Conservation (phyloP, 495 filamentous ascomycete species). For the Aspergillus incahuasiensis region DNA sequence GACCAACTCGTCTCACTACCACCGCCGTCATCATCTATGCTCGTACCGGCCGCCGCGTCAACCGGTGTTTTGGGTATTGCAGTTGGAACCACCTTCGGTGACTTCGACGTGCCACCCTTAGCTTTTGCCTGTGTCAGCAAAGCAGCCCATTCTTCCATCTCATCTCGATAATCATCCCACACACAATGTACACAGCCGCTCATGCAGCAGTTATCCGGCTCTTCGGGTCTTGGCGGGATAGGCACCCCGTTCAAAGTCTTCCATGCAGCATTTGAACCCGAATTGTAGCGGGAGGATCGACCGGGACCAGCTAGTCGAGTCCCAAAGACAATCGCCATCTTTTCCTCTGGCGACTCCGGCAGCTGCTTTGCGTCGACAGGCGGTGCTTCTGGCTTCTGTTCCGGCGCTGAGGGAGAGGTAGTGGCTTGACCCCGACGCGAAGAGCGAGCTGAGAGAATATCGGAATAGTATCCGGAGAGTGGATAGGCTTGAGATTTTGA, state of each 20-base stretch:
- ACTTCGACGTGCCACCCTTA: slow-evolving; percentile 23
- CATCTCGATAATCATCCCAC: slow-evolving; percentile 87
- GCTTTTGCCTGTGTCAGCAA: slow-evolving; percentile 53
- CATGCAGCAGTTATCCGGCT: slow-evolving; percentile 99
- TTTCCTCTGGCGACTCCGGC: slow-evolving; percentile 43
- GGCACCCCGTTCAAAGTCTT: slow-evolving; percentile 69
- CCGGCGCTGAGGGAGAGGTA: slow-evolving; percentile 20
- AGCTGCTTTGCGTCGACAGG: slow-evolving; percentile 10
- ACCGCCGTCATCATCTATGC: slow-evolving; percentile 80
- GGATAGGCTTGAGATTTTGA: slow-evolving; percentile 31
- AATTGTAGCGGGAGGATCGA: slow-evolving; percentile 55
- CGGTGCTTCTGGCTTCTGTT: slow-evolving; percentile 24
- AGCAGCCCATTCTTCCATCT: slow-evolving; percentile 80
- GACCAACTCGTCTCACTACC: slow-evolving; percentile 67
- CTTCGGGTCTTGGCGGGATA: slow-evolving; percentile 76
- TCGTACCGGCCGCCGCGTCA: slow-evolving; percentile 39
- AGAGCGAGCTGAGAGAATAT: slow-evolving; percentile 31
- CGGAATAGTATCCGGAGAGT: slow-evolving; percentile 39
- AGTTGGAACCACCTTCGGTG: slow-evolving; percentile 26
- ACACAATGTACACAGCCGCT: slow-evolving; percentile 96
- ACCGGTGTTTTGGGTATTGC: slow-evolving; percentile 34
- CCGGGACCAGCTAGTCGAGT: slow-evolving; percentile 67
- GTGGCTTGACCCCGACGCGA: slow-evolving; percentile 23
- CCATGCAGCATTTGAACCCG: slow-evolving; percentile 43
- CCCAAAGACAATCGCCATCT: slow-evolving; percentile 70